Conservation (phyloP, 768 basidiomycete genomes). For the Phlebiopsis flavidoalba region DNA sequence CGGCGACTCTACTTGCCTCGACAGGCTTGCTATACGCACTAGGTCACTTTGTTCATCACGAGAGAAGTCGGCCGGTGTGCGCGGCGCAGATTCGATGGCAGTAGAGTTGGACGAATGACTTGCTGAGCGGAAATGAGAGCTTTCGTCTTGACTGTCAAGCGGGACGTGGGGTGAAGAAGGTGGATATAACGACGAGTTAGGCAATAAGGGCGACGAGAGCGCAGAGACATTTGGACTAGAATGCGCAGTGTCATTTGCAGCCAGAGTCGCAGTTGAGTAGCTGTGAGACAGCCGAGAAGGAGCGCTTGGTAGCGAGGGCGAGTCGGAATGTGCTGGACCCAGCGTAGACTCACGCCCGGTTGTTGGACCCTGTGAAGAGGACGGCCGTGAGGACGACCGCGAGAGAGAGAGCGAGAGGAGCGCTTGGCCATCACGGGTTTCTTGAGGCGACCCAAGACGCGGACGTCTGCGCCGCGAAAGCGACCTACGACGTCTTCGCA, state of each 20-base stretch:
- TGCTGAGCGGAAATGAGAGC: slow-evolving; percentile 10
- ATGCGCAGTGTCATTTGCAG: neutral
- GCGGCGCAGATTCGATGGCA: slow-evolving; percentile 19
- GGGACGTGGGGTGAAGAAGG: neutral
- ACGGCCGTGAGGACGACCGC: slow-evolving; percentile 18
- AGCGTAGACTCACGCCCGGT: neutral
- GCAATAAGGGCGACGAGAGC: neutral
- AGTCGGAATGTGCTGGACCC: slow-evolving; percentile 14
- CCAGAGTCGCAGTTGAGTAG: neutral
- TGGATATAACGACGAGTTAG: neutral
- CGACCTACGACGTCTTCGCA: slow-evolving; percentile 86
- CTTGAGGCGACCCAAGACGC: slow-evolving; percentile 72
- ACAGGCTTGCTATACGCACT: slow-evolving; percentile 4
- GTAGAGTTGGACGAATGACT: slow-evolving; percentile 27
- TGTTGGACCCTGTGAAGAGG: slow-evolving; percentile 19
- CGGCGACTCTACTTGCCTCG: slow-evolving; percentile 10
- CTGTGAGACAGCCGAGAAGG: slow-evolving; percentile 6
- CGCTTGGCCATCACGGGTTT: slow-evolving; percentile 76
- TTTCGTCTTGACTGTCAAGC: neutral
- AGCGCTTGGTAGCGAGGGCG: slow-evolving; percentile 7
- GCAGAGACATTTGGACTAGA: neutral
- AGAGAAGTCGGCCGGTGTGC: slow-evolving; percentile 18
- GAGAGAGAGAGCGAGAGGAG: slow-evolving; percentile 24
- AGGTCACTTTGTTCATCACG: neutral
- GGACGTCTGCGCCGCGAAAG: slow-evolving; percentile 59